Evolutionary conservation across 176 grass and related monocot species (phyloP).

Genomic region (Musa troglodytarum): DNA sequence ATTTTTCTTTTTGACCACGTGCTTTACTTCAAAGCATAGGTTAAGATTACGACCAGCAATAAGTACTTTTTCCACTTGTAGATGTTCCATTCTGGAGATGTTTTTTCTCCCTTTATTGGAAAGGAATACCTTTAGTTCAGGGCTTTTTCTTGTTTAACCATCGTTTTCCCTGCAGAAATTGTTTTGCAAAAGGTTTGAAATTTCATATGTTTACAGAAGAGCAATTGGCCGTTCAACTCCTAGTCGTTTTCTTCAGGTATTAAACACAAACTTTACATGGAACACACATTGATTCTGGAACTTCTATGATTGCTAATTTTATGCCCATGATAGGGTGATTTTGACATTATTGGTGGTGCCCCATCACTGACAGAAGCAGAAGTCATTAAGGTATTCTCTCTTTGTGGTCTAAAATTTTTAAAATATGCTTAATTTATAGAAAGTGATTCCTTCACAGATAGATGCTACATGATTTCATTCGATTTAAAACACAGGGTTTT

Average conservation of each 20-base stretch:
- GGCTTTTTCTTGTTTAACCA: background rate
- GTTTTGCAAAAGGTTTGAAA: slow-evolving; percentile 78
- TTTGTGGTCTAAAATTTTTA: background rate
- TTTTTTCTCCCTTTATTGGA: background rate
- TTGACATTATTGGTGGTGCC: slow-evolving; percentile 88
- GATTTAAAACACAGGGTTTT: too few relatives aligned
- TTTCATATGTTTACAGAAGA: slow-evolving; percentile 91
- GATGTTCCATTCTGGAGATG: background rate
- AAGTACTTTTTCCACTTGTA: background rate
- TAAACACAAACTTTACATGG: background rate
- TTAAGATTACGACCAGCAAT: background rate
- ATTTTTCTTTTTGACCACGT: background rate
- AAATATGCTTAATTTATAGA: background rate
- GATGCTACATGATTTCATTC: too few relatives aligned
- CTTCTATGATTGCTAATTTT: slow-evolving; percentile 15
- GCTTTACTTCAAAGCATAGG: too few relatives aligned
- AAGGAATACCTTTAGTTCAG: background rate
- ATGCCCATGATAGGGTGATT: slow-evolving; percentile 63
- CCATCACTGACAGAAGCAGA: slow-evolving; percentile 73
- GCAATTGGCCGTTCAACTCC: slow-evolving; percentile 74
- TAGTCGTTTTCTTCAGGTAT: slow-evolving; percentile 82
- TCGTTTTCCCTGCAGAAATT: slow-evolving; percentile 37
- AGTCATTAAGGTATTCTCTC: slow-evolving; percentile 59
- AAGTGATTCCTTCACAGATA: background rate
- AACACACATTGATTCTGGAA: background rate